These are phyloP conservation scores for Colletotrichum filicis DNA, from an alignment of 2,329 filamentous ascomycete species.

Conservation along the genomic window DNA sequence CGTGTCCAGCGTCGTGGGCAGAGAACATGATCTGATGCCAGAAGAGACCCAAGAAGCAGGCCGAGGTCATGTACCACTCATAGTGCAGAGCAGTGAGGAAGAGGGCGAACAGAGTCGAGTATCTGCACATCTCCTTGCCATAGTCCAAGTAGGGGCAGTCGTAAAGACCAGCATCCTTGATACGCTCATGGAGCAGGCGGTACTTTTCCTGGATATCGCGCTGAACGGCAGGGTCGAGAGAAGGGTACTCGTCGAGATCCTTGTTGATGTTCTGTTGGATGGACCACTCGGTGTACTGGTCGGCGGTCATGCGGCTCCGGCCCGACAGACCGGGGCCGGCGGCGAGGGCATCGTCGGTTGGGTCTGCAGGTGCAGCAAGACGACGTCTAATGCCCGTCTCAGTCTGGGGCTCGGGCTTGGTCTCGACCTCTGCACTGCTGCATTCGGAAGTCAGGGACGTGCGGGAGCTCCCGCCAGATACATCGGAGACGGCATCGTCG, in stretches of 20 bases:
- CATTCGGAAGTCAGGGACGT: slow-evolving; percentile 36
- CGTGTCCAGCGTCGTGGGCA: slow-evolving; percentile 73
- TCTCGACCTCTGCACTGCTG: slow-evolving; percentile 26
- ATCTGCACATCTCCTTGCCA: slow-evolving; percentile 67
- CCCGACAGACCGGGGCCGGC: slow-evolving; percentile 11
- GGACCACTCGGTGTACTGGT: slow-evolving; percentile 48
- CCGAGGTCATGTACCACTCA: slow-evolving; percentile 68
- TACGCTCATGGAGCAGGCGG: slow-evolving; percentile 62
- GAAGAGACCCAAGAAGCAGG: slow-evolving; percentile 69
- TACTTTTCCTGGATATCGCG: slow-evolving; percentile 66
- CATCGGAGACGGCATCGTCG: slow-evolving; percentile 29
- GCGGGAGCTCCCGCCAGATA: slow-evolving; percentile 32
- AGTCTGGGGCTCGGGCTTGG: slow-evolving; percentile 3
- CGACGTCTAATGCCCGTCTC: slow-evolving; percentile 27
- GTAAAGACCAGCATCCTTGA: slow-evolving; percentile 68
- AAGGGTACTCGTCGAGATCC: slow-evolving; percentile 57
- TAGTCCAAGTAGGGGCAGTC: slow-evolving; percentile 69
- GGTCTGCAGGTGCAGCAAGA: slow-evolving; percentile 13
- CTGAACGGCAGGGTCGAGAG: slow-evolving; percentile 65
- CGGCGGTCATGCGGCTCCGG: slow-evolving; percentile 31
- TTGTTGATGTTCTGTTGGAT: slow-evolving; percentile 48
- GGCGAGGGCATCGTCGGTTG: background rate
- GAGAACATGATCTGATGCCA: slow-evolving; percentile 79
- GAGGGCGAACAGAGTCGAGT: slow-evolving; percentile 58
- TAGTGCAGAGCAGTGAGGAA: slow-evolving; percentile 58